These are phyloP conservation scores for Tricholoma flavovirens DNA, from an alignment of 768 basidiomycete species.

Conservation along the genomic window DNA sequence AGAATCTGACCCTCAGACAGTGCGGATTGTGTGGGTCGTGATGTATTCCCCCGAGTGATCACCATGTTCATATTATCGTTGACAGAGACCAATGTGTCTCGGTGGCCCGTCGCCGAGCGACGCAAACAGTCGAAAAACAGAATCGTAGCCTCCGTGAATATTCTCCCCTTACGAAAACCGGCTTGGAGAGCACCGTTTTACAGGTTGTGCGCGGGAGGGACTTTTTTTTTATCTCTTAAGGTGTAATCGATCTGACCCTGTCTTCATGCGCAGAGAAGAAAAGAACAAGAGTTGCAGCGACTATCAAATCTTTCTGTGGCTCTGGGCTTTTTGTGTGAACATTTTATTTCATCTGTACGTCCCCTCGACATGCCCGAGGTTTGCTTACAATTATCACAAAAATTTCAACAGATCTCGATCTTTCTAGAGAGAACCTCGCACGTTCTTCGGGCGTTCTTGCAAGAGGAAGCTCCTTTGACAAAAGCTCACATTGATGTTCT, in stretches of 20 bases:
- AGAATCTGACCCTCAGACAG: background rate
- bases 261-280: constrained; percentile 10
- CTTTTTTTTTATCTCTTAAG: background rate
- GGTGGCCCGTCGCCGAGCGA: background rate
- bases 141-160: background rate
- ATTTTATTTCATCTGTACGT: constrained; percentile 21
- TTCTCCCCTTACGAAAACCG: background rate
- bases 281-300: constrained; percentile 13
- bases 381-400: background rate
- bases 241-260: constrained; percentile 1
- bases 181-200: background rate
- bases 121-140: background rate
- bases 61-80: background rate
- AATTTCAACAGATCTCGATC: constrained; percentile 16
- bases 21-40: background rate
- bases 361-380: background rate
- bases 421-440: constrained; percentile 20
- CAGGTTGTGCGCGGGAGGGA: background rate
- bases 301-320: constrained; percentile 18
- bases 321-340: constrained; percentile 22
- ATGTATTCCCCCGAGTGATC: background rate
- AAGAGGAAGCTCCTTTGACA: constrained; percentile 13
- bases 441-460: constrained; percentile 14
- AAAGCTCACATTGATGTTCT: constrained; percentile 22
- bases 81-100: background rate